phyloP scores from a whole-genome alignment of 306 rosid genomes.

The Fagus crenata region DNA sequence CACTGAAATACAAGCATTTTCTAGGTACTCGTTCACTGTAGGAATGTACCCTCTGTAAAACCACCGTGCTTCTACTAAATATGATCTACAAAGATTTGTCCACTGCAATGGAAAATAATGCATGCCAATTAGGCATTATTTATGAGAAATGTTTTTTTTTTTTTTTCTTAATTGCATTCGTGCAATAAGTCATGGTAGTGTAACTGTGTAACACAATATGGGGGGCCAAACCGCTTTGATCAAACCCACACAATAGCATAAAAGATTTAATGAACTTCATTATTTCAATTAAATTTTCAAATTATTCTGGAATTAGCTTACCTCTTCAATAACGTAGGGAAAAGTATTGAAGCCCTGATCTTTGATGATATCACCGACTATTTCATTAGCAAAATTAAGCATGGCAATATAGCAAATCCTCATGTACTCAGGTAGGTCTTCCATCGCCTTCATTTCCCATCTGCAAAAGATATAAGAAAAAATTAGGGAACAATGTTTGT shows the following conservation, averaged over 20 bases:
- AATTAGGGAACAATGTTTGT: background rate
- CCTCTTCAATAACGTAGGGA: slow-evolving; percentile 23
- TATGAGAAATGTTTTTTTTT: no score
- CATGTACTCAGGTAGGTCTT: slow-evolving; percentile 32
- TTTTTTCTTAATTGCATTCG: background rate
- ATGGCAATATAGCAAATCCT: slow-evolving; percentile 30
- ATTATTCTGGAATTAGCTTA: background rate
- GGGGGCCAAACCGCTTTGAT: background rate
- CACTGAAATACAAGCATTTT: slow-evolving; percentile 30
- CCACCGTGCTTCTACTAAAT: slow-evolving; percentile 39
- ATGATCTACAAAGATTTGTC: slow-evolving; percentile 28
- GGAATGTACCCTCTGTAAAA: slow-evolving; percentile 21
- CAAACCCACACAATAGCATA: background rate
- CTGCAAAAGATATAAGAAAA: background rate
- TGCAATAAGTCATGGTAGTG: slow-evolving; percentile 1
- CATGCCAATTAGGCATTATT: background rate
- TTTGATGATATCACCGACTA: slow-evolving; percentile 10
- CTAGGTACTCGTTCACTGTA: slow-evolving; percentile 26
- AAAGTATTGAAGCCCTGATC: background rate
- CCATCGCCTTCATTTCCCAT: slow-evolving; percentile 26
- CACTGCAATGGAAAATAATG: slow-evolving; percentile 19
- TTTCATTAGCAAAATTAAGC: slow-evolving; percentile 30
- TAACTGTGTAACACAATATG: background rate
- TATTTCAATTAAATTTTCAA: background rate
- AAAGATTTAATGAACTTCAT: no score